Evolutionary conservation across 306 rosid species (phyloP).

Genomic region (Canavalia ensiformis): DNA sequence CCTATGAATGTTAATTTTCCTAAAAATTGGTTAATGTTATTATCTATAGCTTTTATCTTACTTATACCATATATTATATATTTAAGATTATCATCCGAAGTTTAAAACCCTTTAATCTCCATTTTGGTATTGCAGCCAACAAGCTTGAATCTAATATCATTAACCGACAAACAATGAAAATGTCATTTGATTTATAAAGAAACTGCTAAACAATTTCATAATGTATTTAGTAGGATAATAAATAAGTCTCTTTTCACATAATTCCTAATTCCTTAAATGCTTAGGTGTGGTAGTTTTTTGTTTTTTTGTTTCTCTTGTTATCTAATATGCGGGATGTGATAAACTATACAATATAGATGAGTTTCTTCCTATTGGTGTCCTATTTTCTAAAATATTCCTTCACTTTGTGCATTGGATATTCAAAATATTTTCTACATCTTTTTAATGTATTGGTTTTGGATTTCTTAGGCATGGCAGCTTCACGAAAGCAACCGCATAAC

Average conservation of each 20-base stretch:
- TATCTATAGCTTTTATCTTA: conserved; percentile 20
- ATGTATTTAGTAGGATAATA: conserved; percentile 7
- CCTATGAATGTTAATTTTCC: conserved; percentile 2
- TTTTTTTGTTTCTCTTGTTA: not conserved
- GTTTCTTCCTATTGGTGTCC: not conserved
- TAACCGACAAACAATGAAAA: not conserved
- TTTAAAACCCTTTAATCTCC: not conserved
- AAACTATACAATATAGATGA: not conserved
- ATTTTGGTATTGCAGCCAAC: conserved; percentile 7
- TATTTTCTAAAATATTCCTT: not conserved
- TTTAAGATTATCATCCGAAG: not conserved
- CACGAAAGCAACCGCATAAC: conserved; percentile 57
- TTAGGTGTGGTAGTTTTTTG: not conserved
- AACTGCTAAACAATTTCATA: not conserved
- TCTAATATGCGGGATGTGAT: not conserved
- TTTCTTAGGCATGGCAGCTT: conserved; percentile 72
- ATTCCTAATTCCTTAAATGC: not conserved
- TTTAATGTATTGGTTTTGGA: conserved; percentile 14
- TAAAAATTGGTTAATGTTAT: not conserved
- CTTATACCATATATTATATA: not conserved
- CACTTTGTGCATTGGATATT: not conserved
- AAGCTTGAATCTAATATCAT: not conserved
- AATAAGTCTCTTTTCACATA: not conserved
- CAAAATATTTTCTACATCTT: not conserved
- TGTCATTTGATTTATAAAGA: not conserved